Conservation (phyloP, 257 asterid species). For the Solanum pimpinellifolium region DNA sequence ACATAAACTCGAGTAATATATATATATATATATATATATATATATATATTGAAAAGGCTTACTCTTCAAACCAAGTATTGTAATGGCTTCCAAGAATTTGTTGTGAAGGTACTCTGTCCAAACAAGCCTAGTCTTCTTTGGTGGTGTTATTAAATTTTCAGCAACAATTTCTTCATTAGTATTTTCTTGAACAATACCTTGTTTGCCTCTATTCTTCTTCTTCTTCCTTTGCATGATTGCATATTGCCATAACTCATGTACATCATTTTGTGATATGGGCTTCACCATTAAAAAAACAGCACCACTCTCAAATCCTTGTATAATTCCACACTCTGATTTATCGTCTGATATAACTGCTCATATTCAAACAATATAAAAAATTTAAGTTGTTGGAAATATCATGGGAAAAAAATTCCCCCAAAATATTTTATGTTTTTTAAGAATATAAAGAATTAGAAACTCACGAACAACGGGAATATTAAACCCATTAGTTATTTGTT, state of each 20-base stretch:
- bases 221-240: slow-evolving; percentile 13
- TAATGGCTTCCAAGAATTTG: slow-evolving; percentile 50
- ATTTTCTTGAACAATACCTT: background rate
- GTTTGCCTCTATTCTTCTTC: background rate
- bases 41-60: background rate
- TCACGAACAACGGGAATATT: slow-evolving; percentile 46
- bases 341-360: slow-evolving; percentile 47
- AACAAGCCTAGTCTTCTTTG: slow-evolving; percentile 27
- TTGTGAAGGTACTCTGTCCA: slow-evolving; percentile 52
- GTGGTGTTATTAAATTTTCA: background rate
- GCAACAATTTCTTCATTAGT: background rate
- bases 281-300: slow-evolving; percentile 32
- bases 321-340: slow-evolving; percentile 6
- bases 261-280: slow-evolving; percentile 29
- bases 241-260: slow-evolving; percentile 43
- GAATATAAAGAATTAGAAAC: background rate
- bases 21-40: too few species aligned
- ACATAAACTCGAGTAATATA: background rate
- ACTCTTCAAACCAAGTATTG: slow-evolving; percentile 45
- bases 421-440: background rate
- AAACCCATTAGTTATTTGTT: slow-evolving; percentile 32
- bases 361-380: background rate
- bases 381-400: background rate
- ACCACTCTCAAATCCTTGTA: slow-evolving; percentile 31
- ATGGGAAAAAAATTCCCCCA: background rate